These are phyloP conservation scores for Magnolia officinalis DNA, from an alignment of 164 flowering plant genomes.

Conservation along the genomic window DNA sequence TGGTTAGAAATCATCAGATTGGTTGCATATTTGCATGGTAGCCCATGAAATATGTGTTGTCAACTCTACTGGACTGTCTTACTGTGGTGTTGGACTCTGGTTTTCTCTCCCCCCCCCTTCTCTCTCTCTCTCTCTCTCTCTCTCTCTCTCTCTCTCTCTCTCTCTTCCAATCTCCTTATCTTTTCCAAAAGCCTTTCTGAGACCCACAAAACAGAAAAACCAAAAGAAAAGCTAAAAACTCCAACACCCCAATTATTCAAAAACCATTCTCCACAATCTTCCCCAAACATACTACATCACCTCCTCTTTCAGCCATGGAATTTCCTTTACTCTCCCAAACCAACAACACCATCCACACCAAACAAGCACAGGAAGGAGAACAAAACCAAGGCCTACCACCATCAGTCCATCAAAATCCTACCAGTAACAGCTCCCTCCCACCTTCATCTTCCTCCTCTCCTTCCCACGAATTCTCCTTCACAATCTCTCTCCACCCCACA, in stretches of 20 bases:
- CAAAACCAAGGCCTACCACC: not conserved
- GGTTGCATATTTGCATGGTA: too few species aligned
- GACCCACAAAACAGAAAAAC: not conserved
- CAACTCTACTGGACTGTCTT: too few species aligned
- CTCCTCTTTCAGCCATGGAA: slow-evolving; percentile 6
- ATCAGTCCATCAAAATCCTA: not conserved
- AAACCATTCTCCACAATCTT: not conserved
- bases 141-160: not conserved
- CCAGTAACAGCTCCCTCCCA: not conserved
- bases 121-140: not conserved
- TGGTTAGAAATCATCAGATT: too few species aligned
- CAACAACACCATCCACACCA: not conserved
- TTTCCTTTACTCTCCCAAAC: not conserved
- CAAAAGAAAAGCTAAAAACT: not conserved
- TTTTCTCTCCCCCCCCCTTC: not conserved
- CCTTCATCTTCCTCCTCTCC: slow-evolving; percentile 11
- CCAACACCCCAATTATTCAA: not conserved
- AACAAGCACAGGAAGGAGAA: not conserved
- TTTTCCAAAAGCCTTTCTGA: not conserved
- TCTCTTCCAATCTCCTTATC: not conserved
- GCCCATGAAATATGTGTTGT: too few species aligned
- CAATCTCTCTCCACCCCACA: slow-evolving; percentile 57
- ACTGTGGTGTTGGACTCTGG: too few species aligned
- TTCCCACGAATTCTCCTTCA: slow-evolving; percentile 27
- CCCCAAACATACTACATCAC: not conserved